A percentile compares a stretch with the other conserved stretches of the same genome.
Evolutionary conservation across 2,329 filamentous ascomycete genomes (phyloP).

Genomic region (Colletotrichum eleusines): DNA sequence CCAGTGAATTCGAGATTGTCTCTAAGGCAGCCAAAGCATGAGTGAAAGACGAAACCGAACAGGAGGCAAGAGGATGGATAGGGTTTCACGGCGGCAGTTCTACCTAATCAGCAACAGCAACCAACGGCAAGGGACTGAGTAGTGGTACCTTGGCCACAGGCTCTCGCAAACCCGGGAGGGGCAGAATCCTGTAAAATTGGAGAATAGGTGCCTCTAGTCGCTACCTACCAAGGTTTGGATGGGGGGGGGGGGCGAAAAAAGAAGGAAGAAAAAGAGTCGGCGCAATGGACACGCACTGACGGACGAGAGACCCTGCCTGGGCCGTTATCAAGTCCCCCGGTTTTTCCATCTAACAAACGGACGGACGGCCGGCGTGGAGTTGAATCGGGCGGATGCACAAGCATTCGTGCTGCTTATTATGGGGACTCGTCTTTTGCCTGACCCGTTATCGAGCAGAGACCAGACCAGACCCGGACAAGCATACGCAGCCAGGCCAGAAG

Average conservation of each 20-base stretch:
- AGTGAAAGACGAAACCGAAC: not conserved
- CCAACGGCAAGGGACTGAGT: constrained; percentile 3
- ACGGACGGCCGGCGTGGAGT: constrained; percentile 37
- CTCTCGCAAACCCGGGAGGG: constrained; percentile 31
- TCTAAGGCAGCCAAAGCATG: not conserved
- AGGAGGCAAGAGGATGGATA: constrained; percentile 29
- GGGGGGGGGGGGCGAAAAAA: not conserved
- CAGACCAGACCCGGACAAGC: constrained; percentile 30
- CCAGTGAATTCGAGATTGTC: constrained; percentile 11
- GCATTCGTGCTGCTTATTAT: constrained; percentile 39
- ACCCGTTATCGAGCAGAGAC: constrained; percentile 34
- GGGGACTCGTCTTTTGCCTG: constrained; percentile 30
- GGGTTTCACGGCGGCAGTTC: not conserved
- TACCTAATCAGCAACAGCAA: constrained; percentile 4
- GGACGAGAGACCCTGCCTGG: constrained; percentile 23
- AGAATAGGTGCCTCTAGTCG: constrained; percentile 27
- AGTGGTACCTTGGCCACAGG: constrained; percentile 29
- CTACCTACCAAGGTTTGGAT: too few relatives aligned
- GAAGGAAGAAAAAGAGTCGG: constrained; percentile 10
- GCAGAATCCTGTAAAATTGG: constrained; percentile 41
- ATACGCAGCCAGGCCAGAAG: constrained; percentile 24
- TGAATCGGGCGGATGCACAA: constrained; percentile 40
- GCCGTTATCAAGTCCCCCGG: constrained; percentile 29
- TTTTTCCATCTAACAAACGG: constrained; percentile 41
- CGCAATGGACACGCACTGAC: constrained; percentile 28